Evolutionary conservation across 1,139 yeast species (phyloP), one percentile per base, ranked within the genome.

Genomic region (Suhomyces kunorum): DNA sequence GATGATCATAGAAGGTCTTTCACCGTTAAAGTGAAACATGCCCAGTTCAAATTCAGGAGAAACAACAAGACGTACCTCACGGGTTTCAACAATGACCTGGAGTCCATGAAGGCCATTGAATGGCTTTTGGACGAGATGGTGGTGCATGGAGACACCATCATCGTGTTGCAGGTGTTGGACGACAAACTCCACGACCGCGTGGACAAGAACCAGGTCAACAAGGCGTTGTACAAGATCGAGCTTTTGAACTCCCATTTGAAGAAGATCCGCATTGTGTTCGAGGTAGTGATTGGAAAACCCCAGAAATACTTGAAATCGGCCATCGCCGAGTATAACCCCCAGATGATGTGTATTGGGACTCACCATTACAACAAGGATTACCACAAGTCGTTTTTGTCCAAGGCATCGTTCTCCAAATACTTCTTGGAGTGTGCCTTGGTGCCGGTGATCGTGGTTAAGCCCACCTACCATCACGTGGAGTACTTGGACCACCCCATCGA

Each of bases 111-210:
- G 35, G 87, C 88, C 2, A 64, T 83, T 19, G 78, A 73, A 44
- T 83, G 89, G 89, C 64, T 83, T 8, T 66, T 83, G 42, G 83
- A 80, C 41, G 83, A 83, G 50, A 69, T 83, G 66, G 69, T 77
- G 9, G 71, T 74, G 25, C 76, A 81, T 51, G 86, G 86, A 9
- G 89, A 83, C 55, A 82, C 84, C 16, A 62, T 83, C 11, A 73
- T 83, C 4, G 74, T 83, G 28, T 56, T 83, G 15, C 76, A 81
- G 43, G 88, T 80, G 1, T 59, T 83, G 29, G 82, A 81, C 40
- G 71, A 69, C 30, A 71, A 71, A 38, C 42, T 44, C 6, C 50
- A 56, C 44, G 49, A 48, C 28, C 36, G 39, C 2, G 64, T 68
- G 11, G 68, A 69, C 46, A 63, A 60, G 32, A 42, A 48, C 20